phyloP scores from a whole-genome alignment of 2,329 filamentous ascomycete genomes.

The Pseudopithomyces maydicus region DNA sequence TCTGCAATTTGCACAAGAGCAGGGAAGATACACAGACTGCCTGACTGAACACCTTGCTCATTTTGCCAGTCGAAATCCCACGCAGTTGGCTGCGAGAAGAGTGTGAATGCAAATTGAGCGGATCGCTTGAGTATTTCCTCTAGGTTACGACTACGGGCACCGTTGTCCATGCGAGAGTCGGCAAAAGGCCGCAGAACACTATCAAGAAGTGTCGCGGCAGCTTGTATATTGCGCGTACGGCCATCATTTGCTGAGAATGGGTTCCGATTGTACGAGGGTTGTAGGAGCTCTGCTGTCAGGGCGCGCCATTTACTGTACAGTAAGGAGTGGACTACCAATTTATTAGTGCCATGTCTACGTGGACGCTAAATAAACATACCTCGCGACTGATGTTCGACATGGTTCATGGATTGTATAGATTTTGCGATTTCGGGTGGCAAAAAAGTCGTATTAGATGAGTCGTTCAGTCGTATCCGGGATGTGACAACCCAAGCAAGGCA shows the following conservation, averaged over 20 bases:
- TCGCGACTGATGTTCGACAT: conserved; percentile 9
- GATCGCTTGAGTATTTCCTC: conserved; percentile 42
- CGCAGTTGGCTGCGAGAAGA: conserved; percentile 42
- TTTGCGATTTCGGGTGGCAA: conserved; percentile 32
- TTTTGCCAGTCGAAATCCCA: conserved; percentile 43
- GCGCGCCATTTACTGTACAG: conserved; percentile 37
- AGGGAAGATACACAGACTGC: conserved; percentile 42
- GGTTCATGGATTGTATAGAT: conserved; percentile 25
- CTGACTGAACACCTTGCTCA: conserved; percentile 24
- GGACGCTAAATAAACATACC: conserved; percentile 14
- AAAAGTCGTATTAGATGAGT: conserved; percentile 23
- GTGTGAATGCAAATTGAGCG: conserved; percentile 38
- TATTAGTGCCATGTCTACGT: conserved; percentile 4
- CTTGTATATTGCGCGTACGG: conserved; percentile 28
- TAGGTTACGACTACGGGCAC: conserved; percentile 35
- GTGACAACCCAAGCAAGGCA: conserved; percentile 39
- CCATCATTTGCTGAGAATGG: conserved; percentile 31
- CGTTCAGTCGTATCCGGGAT: conserved; percentile 24
- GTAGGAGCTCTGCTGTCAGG: conserved; percentile 36
- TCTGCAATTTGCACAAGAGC: conserved; percentile 40
- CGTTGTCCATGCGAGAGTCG: conserved; percentile 31
- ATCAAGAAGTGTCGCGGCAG: conserved; percentile 26
- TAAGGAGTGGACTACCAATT: conserved; percentile 20
- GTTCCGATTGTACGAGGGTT: conserved; percentile 29
- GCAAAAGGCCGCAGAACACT: conserved; percentile 33